Evolutionary conservation across 352 stramenopile species (phyloP), one percentile per base, ranked within the genome.

Genomic region (Pythium guiyangense): DNA sequence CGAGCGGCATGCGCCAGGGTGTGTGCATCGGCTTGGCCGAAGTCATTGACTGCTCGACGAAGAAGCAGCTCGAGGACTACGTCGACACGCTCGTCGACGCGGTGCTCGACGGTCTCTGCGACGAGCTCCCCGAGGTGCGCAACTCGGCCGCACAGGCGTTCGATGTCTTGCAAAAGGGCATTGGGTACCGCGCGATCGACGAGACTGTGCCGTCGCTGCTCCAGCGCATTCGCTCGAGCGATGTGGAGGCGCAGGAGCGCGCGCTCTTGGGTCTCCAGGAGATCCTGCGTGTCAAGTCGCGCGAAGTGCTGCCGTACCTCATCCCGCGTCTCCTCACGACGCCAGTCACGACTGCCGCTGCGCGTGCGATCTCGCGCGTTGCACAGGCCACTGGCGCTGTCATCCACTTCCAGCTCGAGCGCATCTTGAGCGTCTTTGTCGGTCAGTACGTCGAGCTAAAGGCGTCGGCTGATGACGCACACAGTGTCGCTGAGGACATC

Each of bases 1-100:
- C 80, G 46, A 70, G 60, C 26, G 83, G 83, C 47, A 86, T 86
- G 64, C 77, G 84, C 57, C 86, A 98, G 63, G 98, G 98, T 56
- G 97, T 98, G 29, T 99, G 97, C 73, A 87, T 99, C 37, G 98
- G 97, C 57, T 79, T 99, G 45, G 81, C 96, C 10, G 97, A 99
- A 79, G 92, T 99, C 42, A 98, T 99, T 54, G 85, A 95, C 51
- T 98, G 93, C 67, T 98, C 96, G 29, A 98, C 84, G 39, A 98
- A 98, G 70, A 96, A 97, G 47, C 84, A 93, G 61, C 92, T 99
- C 49, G 86, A 98, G 47, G 96, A 98, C 58, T 99, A 98, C 67
- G 86, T 99, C 45, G 86, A 94, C 58, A 98, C 96, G 49, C 84
- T 99, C 45, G 89, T 99, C 26, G 89, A 97, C 66, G 95, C 97